These are phyloP conservation scores for Leccinum variabile DNA, from an alignment of 1,284 basidiomycete species.

Conservation along the genomic window DNA sequence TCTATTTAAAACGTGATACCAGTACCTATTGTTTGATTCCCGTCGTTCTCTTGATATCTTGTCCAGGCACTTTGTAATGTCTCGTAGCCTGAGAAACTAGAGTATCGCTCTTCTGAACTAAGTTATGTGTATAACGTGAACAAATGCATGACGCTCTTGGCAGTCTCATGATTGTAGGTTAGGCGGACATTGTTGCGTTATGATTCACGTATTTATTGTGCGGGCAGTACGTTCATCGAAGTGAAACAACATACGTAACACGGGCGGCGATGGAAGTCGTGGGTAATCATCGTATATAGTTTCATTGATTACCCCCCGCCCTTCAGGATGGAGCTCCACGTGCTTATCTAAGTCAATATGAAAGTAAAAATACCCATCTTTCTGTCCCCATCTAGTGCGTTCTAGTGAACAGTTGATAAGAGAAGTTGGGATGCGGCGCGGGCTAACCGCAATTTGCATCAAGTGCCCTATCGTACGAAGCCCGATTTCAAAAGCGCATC, in stretches of 20 bases:
- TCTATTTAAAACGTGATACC: slow-evolving; percentile 5
- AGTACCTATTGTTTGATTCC: slow-evolving; percentile 1
- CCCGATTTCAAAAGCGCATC: not conserved
- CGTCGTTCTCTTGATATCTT: not conserved
- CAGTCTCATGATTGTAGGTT: not conserved
- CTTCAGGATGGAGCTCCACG: not conserved
- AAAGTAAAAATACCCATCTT: not conserved
- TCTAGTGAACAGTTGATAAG: not conserved
- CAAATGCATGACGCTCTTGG: not conserved
- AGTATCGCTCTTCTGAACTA: not conserved
- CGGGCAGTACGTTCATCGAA: not conserved
- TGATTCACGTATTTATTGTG: not conserved
- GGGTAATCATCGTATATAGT: not conserved
- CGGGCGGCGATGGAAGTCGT: not conserved
- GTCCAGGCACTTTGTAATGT: slow-evolving; percentile 6
- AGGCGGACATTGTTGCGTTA: not conserved
- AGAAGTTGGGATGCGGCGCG: not conserved
- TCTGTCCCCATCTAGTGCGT: not conserved
- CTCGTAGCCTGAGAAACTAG: not conserved
- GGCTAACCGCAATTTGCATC: not conserved
- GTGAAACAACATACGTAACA: not conserved
- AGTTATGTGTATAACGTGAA: no score
- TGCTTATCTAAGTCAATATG: not conserved
- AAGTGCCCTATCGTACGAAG: not conserved
- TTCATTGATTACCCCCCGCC: not conserved